Evolutionary conservation across 2,329 filamentous ascomycete genomes (phyloP).

Genomic region (Aspergillus hortae): DNA sequence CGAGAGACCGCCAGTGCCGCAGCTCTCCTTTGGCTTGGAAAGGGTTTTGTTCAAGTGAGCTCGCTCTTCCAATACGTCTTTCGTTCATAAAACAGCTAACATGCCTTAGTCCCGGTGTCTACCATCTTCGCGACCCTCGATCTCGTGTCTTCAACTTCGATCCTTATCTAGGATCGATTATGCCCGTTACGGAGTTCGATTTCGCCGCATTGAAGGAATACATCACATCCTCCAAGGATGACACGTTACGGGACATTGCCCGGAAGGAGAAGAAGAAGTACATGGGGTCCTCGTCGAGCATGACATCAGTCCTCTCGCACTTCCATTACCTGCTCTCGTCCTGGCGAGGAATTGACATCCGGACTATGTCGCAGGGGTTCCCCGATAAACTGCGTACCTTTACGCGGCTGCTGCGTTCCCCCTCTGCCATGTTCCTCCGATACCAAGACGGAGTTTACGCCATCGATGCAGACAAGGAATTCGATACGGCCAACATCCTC

Average conservation of each 20-base stretch:
- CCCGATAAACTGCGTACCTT: constrained; percentile 60
- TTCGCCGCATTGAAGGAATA: constrained; percentile 83
- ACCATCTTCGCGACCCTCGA: constrained; percentile 82
- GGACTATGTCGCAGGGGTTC: constrained; percentile 66
- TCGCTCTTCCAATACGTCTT: neutral
- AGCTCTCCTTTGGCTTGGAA: constrained; percentile 71
- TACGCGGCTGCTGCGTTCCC: constrained; percentile 68
- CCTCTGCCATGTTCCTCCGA: constrained; percentile 76
- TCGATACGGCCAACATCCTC: constrained; percentile 77
- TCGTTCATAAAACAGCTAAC: constrained; percentile 9
- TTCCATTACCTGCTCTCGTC: constrained; percentile 88
- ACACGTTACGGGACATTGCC: constrained; percentile 65
- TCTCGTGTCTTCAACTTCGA: constrained; percentile 95
- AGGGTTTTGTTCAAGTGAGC: constrained; percentile 84
- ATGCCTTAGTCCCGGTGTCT: constrained; percentile 65
- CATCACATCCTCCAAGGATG: constrained; percentile 85
- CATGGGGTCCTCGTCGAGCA: constrained; percentile 93
- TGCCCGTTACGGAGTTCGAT: constrained; percentile 90
- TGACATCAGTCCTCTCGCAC: constrained; percentile 82
- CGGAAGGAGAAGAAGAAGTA: constrained; percentile 69
- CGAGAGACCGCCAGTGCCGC: constrained; percentile 55
- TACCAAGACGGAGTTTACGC: constrained; percentile 84
- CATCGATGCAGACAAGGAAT: constrained; percentile 94
- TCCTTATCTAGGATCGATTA: constrained; percentile 86
- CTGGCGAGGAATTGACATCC: constrained; percentile 70